phyloP scores from a whole-genome alignment of 2,329 filamentous ascomycete species.

The Diplodia sapinea region DNA sequence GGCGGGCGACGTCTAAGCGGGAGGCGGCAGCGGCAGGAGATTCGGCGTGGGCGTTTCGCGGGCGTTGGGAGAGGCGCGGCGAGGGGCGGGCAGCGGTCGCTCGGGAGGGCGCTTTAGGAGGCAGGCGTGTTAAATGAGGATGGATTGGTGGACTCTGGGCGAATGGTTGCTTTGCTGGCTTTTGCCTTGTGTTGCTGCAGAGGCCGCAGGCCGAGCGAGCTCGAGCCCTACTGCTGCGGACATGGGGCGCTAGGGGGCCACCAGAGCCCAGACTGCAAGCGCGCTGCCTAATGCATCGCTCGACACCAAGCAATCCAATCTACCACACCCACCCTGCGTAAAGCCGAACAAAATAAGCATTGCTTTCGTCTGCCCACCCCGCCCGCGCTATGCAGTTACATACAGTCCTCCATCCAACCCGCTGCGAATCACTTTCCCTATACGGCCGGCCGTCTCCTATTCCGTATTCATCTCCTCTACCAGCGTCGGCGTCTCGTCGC shows the following conservation, averaged over 20 bases:
- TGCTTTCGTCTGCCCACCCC: background rate
- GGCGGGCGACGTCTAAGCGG: conserved; percentile 18
- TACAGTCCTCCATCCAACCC: background rate
- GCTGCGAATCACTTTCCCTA: background rate
- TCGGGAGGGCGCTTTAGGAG: conserved; percentile 5
- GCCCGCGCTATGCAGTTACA: conserved; percentile 20
- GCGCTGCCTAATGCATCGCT: conserved; percentile 7
- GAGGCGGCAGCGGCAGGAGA: conserved; percentile 2
- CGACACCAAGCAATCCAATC: background rate
- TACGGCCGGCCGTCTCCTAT: background rate
- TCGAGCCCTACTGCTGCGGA: conserved; percentile 16
- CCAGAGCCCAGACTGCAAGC: background rate
- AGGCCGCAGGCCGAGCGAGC: conserved; percentile 6
- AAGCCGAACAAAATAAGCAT: background rate
- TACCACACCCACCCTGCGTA: background rate
- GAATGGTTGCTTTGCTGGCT: conserved; percentile 31
- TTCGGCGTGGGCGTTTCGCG: background rate
- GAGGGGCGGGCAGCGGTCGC: background rate
- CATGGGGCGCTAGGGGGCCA: background rate
- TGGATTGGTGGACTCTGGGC: conserved; percentile 9
- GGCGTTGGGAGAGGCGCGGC: background rate
- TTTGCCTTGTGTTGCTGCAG: conserved; percentile 23
- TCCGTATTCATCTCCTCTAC: conserved; percentile 26
- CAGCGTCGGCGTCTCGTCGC: conserved; percentile 24
- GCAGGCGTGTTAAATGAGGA: conserved; percentile 8